Evolutionary conservation across 1,284 basidiomycete species (phyloP).

Genomic region (Blastosporella zonata): DNA sequence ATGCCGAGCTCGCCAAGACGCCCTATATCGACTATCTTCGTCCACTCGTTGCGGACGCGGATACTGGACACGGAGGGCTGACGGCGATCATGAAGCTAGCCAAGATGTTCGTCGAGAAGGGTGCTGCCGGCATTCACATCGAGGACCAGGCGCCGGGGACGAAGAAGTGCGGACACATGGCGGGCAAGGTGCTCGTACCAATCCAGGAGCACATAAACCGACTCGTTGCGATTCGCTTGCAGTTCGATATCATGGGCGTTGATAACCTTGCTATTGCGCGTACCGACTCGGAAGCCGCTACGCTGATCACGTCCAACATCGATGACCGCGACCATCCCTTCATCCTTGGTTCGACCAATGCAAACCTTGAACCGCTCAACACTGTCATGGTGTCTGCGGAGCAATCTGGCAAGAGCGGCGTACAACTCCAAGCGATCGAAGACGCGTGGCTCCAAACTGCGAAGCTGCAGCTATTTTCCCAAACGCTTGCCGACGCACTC

Average conservation of each 20-base stretch:
- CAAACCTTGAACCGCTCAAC: slow-evolving; percentile 66
- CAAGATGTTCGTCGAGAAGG: slow-evolving; percentile 78
- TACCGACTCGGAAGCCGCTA: slow-evolving; percentile 91
- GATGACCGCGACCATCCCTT: slow-evolving; percentile 96
- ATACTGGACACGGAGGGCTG: slow-evolving; percentile 82
- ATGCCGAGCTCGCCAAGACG: slow-evolving; percentile 68
- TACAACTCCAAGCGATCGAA: slow-evolving; percentile 82
- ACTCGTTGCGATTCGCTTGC: slow-evolving; percentile 71
- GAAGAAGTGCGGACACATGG: slow-evolving; percentile 87
- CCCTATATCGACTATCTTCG: slow-evolving; percentile 65
- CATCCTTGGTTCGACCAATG: slow-evolving; percentile 90
- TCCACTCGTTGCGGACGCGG: slow-evolving; percentile 79
- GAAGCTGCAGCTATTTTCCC: slow-evolving; percentile 77
- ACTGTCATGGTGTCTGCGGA: slow-evolving; percentile 86
- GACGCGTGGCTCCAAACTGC: slow-evolving; percentile 83
- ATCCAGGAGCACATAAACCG: slow-evolving; percentile 78
- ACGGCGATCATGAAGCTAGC: slow-evolving; percentile 81
- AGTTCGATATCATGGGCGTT: slow-evolving; percentile 62
- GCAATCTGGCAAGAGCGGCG: slow-evolving; percentile 73
- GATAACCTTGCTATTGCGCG: slow-evolving; percentile 73
- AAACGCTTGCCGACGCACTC: slow-evolving; percentile 73
- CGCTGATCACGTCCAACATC: slow-evolving; percentile 95
- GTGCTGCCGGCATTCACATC: slow-evolving; percentile 79
- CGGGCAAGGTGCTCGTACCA: slow-evolving; percentile 80
- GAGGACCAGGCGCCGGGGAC: slow-evolving; percentile 82